Base-by-base conservation (phyloP, 2,329 filamentous ascomycete species). In the Fusarium longipes region DNA sequence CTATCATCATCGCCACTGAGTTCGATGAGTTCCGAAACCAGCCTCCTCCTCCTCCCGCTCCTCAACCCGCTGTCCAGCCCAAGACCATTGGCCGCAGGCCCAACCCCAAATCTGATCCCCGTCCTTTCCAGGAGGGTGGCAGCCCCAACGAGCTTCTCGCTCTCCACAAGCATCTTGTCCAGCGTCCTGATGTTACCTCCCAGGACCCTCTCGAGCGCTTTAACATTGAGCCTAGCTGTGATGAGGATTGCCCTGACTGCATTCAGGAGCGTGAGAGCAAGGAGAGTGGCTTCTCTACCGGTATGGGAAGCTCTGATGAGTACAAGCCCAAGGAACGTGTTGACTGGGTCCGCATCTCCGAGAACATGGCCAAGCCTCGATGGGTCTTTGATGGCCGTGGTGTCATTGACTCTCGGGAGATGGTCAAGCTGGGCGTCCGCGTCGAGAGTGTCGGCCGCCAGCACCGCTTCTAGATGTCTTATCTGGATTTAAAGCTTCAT, bases 381-480 rank as follows among this genome's bases (percentile, higher is more conserved):
- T 86, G 83, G 83, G 77, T 87, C 25, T 87, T 87, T 75, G 84
- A 87, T 60, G 85, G 85, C n/a, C 82, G 83, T 54, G 83, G 84
- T 36, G 80, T 86, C 29, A 80, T 87, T 44, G 82, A 87, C 66
- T 79, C 78, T 18, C 75, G 76, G 22, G 78, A 81, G 66, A 81
- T 86, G 79, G 77, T 77, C 36, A 81, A 80, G 76, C 75, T 86
- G n/a, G 84, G 82, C 15, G 78, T 87, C 48, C 77, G 80, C 18
- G 82, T 86, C 11, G 83, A 86, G 77, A 84, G 81, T 63, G 81
- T 87, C 32, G 85, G 85, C 20, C 80, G 82, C 22, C 82, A 82
- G 70, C 78, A 80, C 72, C 78, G 77, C 33, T 80, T 80, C 71
- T 80, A 76, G 62, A 40, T 38, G 47, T 42, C 42, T 49, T 59